These are phyloP conservation scores for Albifimbria verrucaria DNA, from an alignment of 2,329 filamentous ascomycete species.

Conservation along the genomic window DNA sequence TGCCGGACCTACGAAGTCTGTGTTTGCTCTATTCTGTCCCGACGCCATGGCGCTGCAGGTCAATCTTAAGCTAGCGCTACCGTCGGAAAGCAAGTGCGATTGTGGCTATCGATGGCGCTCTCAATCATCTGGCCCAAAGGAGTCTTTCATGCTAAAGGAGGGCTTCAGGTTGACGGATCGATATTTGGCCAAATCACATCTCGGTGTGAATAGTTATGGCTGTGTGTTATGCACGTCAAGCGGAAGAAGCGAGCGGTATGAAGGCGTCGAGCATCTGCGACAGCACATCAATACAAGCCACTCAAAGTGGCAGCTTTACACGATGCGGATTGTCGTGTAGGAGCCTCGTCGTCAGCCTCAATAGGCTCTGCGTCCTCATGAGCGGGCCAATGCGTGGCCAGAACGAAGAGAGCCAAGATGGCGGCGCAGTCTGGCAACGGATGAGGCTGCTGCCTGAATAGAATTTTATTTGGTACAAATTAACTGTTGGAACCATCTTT, in stretches of 20 bases:
- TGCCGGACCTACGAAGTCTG: constrained; percentile 30
- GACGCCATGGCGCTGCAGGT: constrained; percentile 37
- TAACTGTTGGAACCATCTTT: no score
- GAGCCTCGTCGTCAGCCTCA: not conserved
- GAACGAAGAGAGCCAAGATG: no score
- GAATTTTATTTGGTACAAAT: no score
- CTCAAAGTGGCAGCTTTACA: constrained; percentile 41
- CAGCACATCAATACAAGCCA: constrained; percentile 34
- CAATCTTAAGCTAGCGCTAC: constrained; percentile 25
- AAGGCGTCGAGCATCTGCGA: constrained; percentile 24
- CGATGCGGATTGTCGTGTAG: constrained; percentile 17
- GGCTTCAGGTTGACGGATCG: constrained; percentile 35
- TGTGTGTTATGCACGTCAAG: constrained; percentile 37
- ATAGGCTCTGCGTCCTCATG: no score
- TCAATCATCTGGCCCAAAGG: constrained; percentile 8
- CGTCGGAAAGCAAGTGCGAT: constrained; percentile 20
- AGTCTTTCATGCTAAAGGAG: constrained; percentile 28
- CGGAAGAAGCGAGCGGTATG: constrained; percentile 30
- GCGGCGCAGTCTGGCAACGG: no score
- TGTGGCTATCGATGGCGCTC: constrained; percentile 33
- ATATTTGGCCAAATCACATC: constrained; percentile 39
- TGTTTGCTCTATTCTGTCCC: constrained; percentile 37
- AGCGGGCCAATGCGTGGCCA: no score
- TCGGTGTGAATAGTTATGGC: constrained; percentile 27
- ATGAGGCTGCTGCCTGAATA: no score